These are phyloP conservation scores for Trametes maxima DNA, from an alignment of 768 basidiomycete species.

Conservation along the genomic window DNA sequence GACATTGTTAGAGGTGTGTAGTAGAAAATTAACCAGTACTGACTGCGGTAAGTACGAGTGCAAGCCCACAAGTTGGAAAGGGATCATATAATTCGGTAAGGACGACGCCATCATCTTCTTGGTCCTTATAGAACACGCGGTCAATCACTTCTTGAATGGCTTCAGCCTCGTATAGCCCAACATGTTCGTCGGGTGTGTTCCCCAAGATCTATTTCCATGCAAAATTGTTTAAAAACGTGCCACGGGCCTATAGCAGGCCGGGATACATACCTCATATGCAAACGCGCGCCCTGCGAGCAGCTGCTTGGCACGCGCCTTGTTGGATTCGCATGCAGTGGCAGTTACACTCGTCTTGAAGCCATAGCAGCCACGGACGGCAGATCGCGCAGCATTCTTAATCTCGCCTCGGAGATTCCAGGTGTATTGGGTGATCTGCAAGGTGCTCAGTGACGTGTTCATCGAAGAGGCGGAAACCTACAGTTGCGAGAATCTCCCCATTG, in stretches of 20 bases:
- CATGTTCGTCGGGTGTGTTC: neutral
- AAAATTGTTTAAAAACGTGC: neutral
- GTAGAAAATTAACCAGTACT: neutral
- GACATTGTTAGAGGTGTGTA: neutral
- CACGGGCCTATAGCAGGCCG: too few species aligned
- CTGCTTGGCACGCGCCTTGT: neutral
- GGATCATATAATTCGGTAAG: neutral
- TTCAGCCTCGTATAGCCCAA: constrained; percentile 3
- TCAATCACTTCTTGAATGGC: constrained; percentile 4
- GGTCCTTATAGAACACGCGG: constrained; percentile 1
- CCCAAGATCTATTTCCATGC: neutral
- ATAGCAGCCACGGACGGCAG: neutral
- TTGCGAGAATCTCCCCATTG: neutral
- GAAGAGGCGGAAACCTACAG: neutral
- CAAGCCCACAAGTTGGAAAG: constrained; percentile 1
- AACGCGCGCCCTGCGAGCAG: neutral
- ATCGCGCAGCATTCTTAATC: constrained; percentile 1
- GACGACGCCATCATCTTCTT: constrained; percentile 7
- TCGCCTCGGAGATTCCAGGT: constrained; percentile 7
- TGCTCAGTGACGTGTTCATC: neutral
- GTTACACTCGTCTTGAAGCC: neutral
- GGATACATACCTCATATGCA: neutral
- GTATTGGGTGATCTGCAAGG: neutral
- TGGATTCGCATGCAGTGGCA: neutral
- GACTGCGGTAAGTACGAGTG: constrained; percentile 2